These are phyloP conservation scores for Thermothielavioides terrestris DNA, from an alignment of 495 filamentous ascomycete genomes.

Conservation along the genomic window DNA sequence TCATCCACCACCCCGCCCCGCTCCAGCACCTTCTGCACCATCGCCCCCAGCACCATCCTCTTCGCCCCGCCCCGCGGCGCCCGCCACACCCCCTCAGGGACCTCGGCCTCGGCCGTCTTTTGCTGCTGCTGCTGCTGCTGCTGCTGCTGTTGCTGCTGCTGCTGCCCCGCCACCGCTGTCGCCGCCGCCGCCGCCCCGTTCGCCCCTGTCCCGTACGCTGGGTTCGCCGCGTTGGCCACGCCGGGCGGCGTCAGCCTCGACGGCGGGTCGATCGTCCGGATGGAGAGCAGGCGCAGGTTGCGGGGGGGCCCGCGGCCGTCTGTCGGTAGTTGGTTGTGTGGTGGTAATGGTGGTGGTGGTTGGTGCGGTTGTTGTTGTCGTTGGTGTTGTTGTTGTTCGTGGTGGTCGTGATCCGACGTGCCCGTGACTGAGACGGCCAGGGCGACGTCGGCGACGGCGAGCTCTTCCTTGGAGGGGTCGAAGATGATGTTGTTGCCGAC, in stretches of 20 bases:
- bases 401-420: too few species aligned
- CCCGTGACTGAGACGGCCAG: conserved; percentile 66
- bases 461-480: conserved; percentile 82
- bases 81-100: conserved; percentile 67
- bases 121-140: conserved; percentile 34
- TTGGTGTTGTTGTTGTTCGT: too few species aligned
- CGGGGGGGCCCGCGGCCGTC: conserved; percentile 8
- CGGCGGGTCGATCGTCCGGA: conserved; percentile 59
- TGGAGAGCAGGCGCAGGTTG: conserved; percentile 48
- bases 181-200: conserved; percentile 27
- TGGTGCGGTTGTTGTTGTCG: too few species aligned
- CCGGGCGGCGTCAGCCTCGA: conserved; percentile 50
- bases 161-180: too few species aligned
- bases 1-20: conserved; percentile 75
- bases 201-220: conserved; percentile 47
- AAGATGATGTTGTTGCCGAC: conserved; percentile 87
- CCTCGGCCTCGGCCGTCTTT: conserved; percentile 44
- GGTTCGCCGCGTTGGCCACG: conserved; percentile 59
- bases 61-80: conserved; percentile 67
- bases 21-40: conserved; percentile 58
- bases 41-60: conserved; percentile 53
- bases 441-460: conserved; percentile 82
- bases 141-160: conserved; percentile 33
- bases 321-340: too few species aligned
- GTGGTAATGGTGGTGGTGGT: too few species aligned